Base-by-base conservation (phyloP, 805 yeast genomes). In the Scheffersomyces stipitis region DNA sequence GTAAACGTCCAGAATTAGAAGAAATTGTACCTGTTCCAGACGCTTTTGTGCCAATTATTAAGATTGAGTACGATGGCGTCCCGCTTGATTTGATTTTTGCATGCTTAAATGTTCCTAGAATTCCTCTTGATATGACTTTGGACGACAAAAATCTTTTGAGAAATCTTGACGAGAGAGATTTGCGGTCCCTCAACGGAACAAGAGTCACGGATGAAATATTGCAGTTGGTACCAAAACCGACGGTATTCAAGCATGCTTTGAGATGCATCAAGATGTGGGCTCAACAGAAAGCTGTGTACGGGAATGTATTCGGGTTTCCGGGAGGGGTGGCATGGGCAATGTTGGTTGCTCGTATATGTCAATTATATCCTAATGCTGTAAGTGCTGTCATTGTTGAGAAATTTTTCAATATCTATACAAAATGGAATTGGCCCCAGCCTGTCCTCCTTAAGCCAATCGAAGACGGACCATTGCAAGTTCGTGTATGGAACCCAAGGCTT, bases 241-340 rank as follows among this genome's bases (percentile, higher is more conserved):
- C 87, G 14, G 95, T 87, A 2, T 93, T 93, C 71, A 86, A 88
- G 55, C 90, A 89, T 50, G 96, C 97, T 1, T 68, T 93, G 40
- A 71, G 99, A 46, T 90, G 96, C 12, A 86, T 93, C 45, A 93
- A 93, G 61, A 71, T 93, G 53, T 93, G 99, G 99, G 99, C 99
- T 0, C 91, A 89, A 56, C 79, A 89, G 52, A 75, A 98, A 34
- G 98, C 96, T 0, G 78, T 93, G 12, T 93, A 93, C 63, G 97
- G 87, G 5, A 93, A 93, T 56, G 84, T 93, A 30, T 87, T 84
- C 74, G 99, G 99, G 0, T 93, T 91, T 63, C 99, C 98, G 1
- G 99, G 99, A 54, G 99, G 99, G 62, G 99, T 93, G 33, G 99
- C 99, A 1, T 93, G 99, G 99, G 99, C 99, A 1, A 93, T 93